Evolutionary conservation across 2,329 filamentous ascomycete genomes (phyloP), one percentile per base, ranked within the genome.

Genomic region (Bipolaris bicolor): DNA sequence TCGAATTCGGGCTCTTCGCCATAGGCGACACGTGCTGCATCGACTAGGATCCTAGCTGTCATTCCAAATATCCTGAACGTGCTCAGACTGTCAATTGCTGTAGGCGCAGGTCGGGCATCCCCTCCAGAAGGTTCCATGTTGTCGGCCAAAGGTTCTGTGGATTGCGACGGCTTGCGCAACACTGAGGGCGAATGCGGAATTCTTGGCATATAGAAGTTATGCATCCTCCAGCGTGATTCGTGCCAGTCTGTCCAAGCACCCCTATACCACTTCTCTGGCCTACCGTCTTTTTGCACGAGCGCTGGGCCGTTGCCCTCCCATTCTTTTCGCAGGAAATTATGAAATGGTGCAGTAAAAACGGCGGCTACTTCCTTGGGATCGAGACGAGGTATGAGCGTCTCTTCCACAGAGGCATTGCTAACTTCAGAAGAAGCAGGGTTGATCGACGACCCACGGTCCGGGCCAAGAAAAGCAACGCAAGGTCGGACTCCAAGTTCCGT

Each of bases 41-140:
- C 94, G 5, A 97, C 91, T 52, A 97, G 76, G 52, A 98, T 94
- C 50, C 92, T 82, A 2, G 92, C 94, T 51, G 94, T 98, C 91
- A 98, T 94, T 15, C 94, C 94, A 85, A 93, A 97, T 4, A 98
- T 92, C 65, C 90, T 88, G 77, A 95, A 97, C 36, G 90, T 82
- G 40, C 79, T 79, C 43, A 83, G 70, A 2, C 80, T 80, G 3
- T 73, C 65, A n/a, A 75, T 51, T 3, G 68, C 54, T 41, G 49
- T 61, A 66, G 51, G 79, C 78, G 72, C 86, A 77, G 39, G 62
- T 3, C 58, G 48, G 3, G 65, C 66, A 49, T 69, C 63, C 31
- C 67, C 65, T 47, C 63, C 64, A 18, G 66, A 60, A 1, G 65
- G 61, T 3, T 55, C 22, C 5, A 24, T 44, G 18, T 51, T 24